Evolutionary conservation across 179 eudicot genomes (phyloP).

Genomic region (Spergularia azorica): DNA sequence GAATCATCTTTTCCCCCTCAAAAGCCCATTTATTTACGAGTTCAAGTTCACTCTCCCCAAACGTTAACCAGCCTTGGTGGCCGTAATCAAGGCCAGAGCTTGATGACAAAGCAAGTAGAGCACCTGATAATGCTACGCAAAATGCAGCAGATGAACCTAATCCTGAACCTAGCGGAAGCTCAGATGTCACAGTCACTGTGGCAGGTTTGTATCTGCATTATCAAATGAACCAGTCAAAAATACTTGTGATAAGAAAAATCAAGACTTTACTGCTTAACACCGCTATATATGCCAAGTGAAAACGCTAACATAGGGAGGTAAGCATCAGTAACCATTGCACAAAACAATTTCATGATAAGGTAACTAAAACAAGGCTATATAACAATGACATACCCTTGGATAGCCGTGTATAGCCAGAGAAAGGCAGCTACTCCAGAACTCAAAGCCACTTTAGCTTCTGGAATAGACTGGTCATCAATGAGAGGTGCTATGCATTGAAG

Average conservation of each 20-base stretch:
- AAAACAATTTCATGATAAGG: neutral
- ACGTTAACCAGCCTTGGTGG: constrained; percentile 60
- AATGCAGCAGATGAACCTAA: constrained; percentile 97
- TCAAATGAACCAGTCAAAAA: constrained; percentile 29
- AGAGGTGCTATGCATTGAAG: constrained; percentile 51
- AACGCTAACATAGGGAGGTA: constrained; percentile 1
- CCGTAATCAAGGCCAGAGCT: constrained; percentile 50
- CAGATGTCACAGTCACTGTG: constrained; percentile 66
- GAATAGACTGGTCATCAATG: constrained; percentile 67
- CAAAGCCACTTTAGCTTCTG: constrained; percentile 71
- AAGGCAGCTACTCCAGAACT: constrained; percentile 85
- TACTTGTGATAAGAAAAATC: constrained; percentile 1
- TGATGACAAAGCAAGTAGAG: constrained; percentile 67
- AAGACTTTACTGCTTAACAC: neutral
- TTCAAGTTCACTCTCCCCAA: constrained; percentile 66
- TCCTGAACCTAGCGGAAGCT: constrained; percentile 89
- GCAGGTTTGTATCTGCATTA: constrained; percentile 72
- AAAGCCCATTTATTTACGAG: constrained; percentile 91
- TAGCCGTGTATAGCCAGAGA: constrained; percentile 79
- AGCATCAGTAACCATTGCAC: constrained; percentile 2
- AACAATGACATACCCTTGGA: constrained; percentile 66
- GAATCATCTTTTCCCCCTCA: constrained; percentile 96
- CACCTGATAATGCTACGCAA: constrained; percentile 87
- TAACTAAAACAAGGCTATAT: neutral
- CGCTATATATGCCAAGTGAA: neutral